Evolutionary conservation across 257 asterid genomes (phyloP).

Genomic region (Scutellaria baicalensis): DNA sequence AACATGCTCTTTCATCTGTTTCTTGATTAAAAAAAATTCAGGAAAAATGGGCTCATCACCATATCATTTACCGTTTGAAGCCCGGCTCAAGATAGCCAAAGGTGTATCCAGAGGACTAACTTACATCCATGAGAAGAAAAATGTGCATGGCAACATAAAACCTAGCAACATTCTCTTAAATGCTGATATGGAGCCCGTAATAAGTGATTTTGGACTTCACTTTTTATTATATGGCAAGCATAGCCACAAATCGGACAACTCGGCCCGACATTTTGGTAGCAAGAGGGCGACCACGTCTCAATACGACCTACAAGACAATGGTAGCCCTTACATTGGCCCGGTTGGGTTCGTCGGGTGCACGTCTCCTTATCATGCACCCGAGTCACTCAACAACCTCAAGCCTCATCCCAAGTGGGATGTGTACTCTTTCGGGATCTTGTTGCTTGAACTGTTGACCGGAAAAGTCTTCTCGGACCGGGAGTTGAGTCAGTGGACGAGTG

Average conservation of each 20-base stretch:
- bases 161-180: constrained; percentile 88
- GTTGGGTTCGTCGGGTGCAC: constrained; percentile 57
- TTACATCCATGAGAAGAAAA: constrained; percentile 80
- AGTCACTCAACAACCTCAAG: constrained; percentile 63
- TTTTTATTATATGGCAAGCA: constrained; percentile 52
- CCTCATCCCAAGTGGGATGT: constrained; percentile 89
- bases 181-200: constrained; percentile 73
- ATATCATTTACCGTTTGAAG: constrained; percentile 44
- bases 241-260: constrained; percentile 28
- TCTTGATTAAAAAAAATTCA: constrained; percentile 18
- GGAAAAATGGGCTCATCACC: constrained; percentile 85
- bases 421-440: constrained; percentile 75
- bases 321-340: constrained; percentile 36
- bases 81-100: constrained; percentile 65
- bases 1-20: not conserved
- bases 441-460: constrained; percentile 78
- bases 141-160: constrained; percentile 89
- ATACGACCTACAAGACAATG: constrained; percentile 17
- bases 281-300: constrained; percentile 24
- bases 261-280: constrained; percentile 68
- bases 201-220: constrained; percentile 73
- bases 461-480: constrained; percentile 73
- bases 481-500: constrained; percentile 49
- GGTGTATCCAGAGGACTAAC: constrained; percentile 85
- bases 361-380: constrained; percentile 88